phyloP scores from a whole-genome alignment of 495 filamentous ascomycete genomes.

The Aspergillus haitiensis region DNA sequence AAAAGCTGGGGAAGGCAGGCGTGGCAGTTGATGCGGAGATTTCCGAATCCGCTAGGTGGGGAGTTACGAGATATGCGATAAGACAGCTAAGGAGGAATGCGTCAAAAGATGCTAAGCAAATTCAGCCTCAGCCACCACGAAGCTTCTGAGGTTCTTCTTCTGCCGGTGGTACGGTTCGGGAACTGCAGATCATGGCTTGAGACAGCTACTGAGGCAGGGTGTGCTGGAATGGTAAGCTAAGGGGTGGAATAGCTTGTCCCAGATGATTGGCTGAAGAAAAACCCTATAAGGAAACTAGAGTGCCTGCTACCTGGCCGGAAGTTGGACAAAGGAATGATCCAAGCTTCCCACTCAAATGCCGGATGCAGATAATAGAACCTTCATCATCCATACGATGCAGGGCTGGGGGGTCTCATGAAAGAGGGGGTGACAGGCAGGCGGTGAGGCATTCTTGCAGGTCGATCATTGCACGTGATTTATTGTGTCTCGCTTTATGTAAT shows the following conservation, averaged over 20 bases:
- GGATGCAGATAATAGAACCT: not conserved
- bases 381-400: not conserved
- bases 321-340: conserved; percentile 2
- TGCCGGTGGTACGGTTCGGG: conserved; percentile 26
- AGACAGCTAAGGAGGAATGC: conserved; percentile 25
- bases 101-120: not conserved
- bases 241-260: not conserved
- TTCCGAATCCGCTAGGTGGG: not conserved
- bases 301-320: not conserved
- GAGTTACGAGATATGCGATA: not conserved
- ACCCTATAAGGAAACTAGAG: not conserved
- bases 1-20: conserved; percentile 4
- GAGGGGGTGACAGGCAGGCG: not conserved
- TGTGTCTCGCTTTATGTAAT: too few relatives aligned
- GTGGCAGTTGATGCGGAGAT: not conserved
- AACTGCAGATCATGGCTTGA: conserved; percentile 33
- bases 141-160: conserved; percentile 29
- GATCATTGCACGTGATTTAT: too few relatives aligned
- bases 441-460: not conserved
- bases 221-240: not conserved
- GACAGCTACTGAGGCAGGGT: not conserved
- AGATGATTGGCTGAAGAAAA: not conserved
- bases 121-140: conserved; percentile 28
- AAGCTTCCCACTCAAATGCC: conserved; percentile 3
- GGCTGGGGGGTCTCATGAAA: not conserved